Evolutionary conservation across 176 grass and related monocot genomes (phyloP).

Genomic region (Avena eriantha): DNA sequence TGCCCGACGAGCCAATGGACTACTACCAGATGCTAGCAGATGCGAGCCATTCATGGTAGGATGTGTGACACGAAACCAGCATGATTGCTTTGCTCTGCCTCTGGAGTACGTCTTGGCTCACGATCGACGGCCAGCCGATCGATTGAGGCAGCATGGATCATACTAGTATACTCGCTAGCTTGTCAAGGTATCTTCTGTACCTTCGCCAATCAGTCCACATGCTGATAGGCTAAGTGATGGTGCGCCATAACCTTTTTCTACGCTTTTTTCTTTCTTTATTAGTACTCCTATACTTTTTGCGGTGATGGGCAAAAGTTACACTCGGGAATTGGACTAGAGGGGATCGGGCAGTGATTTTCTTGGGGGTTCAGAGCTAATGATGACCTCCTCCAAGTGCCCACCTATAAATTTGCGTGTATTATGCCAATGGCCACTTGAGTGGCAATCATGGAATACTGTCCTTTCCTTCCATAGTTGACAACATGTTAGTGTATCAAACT

Average conservation of each 20-base stretch:
- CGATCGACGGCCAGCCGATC: neutral
- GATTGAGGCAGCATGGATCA: constrained; percentile 9
- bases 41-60: constrained; percentile 29
- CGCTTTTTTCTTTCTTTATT: neutral
- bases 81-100: constrained; percentile 23
- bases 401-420: neutral
- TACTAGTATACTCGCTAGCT: neutral
- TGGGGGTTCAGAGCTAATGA: constrained; percentile 29
- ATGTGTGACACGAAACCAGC: constrained; percentile 22
- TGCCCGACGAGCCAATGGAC: neutral
- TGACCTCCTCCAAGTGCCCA: neutral
- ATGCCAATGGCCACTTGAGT: too few relatives aligned
- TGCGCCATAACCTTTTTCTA: constrained; percentile 35
- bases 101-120: constrained; percentile 22
- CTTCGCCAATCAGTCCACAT: constrained; percentile 31
- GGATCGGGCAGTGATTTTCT: neutral
- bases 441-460: too few relatives aligned
- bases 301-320: constrained; percentile 16
- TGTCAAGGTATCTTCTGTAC: constrained; percentile 13
- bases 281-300: neutral
- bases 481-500: too few relatives aligned
- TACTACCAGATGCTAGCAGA: neutral
- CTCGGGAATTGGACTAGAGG: constrained; percentile 36
- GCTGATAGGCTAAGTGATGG: neutral
- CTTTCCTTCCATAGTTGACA: too few relatives aligned